Conservation (phyloP, 331 rosid species). For the Pyracantha coccinea region DNA sequence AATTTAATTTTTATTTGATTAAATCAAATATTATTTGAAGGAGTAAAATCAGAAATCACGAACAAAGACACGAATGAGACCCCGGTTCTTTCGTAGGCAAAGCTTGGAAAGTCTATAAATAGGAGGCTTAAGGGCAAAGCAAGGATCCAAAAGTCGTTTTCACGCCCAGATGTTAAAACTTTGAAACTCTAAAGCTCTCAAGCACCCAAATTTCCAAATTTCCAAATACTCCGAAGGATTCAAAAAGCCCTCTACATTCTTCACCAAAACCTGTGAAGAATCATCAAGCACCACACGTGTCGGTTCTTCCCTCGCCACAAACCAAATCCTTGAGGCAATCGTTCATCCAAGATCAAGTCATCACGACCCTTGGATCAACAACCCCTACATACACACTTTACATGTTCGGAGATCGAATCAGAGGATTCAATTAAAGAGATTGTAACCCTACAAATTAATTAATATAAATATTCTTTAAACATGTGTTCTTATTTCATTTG, state of each 20-base stretch:
- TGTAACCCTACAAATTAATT: not conserved
- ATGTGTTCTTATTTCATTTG: not conserved
- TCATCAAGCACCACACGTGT: not conserved
- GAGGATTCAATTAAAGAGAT: no score
- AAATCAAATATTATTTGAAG: no score
- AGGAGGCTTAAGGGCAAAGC: no score
- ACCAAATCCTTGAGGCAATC: not conserved
- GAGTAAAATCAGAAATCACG: no score
- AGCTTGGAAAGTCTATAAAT: no score
- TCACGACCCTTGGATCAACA: no score
- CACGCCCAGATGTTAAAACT: not conserved
- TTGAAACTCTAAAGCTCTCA: not conserved
- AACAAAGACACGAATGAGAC: no score
- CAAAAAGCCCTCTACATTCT: not conserved
- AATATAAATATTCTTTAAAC: not conserved
- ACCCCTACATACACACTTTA: not conserved
- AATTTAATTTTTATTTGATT: no score
- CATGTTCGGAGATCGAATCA: not conserved
- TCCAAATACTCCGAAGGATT: not conserved
- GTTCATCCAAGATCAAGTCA: no score
- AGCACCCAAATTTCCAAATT: no score
- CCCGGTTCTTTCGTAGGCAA: no score
- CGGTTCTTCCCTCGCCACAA: not conserved
- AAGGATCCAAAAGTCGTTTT: no score
- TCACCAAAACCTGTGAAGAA: not conserved